Conservation (phyloP, 108 stramenopile species). For the Hondaea fermentalgiana region DNA sequence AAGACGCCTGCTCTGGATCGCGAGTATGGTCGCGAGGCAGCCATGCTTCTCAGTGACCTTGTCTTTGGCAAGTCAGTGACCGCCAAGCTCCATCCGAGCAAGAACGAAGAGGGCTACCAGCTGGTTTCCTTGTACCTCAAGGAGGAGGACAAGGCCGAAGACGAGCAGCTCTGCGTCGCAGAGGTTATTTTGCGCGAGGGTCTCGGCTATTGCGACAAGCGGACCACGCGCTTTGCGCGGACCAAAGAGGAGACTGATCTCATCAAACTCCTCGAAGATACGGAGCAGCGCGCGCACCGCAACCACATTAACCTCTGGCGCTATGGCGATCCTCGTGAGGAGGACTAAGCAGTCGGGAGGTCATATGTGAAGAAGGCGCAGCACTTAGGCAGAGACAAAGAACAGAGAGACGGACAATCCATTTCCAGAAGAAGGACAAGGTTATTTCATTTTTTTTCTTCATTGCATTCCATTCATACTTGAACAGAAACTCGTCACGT, state of each 20-base stretch:
- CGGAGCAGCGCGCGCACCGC: neutral
- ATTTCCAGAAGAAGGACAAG: too few relatives aligned
- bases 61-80: constrained; percentile 72
- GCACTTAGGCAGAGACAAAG: too few relatives aligned
- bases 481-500: too few relatives aligned
- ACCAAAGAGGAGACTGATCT: neutral
- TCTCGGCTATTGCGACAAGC: neutral
- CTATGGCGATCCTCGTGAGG: neutral
- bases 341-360: neutral
- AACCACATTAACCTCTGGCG: neutral
- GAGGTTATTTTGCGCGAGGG: neutral
- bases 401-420: too few relatives aligned
- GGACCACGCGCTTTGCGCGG: neutral
- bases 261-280: neutral
- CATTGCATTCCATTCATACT: too few relatives aligned
- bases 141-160: neutral
- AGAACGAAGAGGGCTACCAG: neutral
- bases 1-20: constrained; percentile 57
- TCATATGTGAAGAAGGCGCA: too few relatives aligned
- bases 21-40: constrained; percentile 75
- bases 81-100: constrained; percentile 10
- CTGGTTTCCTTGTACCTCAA: neutral
- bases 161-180: neutral
- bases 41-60: constrained; percentile 58
- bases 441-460: too few relatives aligned